Evolutionary conservation across 2,329 filamentous ascomycete species (phyloP), one percentile per base, ranked within the genome.

Genomic region (Pseudogymnoascus sp.): DNA sequence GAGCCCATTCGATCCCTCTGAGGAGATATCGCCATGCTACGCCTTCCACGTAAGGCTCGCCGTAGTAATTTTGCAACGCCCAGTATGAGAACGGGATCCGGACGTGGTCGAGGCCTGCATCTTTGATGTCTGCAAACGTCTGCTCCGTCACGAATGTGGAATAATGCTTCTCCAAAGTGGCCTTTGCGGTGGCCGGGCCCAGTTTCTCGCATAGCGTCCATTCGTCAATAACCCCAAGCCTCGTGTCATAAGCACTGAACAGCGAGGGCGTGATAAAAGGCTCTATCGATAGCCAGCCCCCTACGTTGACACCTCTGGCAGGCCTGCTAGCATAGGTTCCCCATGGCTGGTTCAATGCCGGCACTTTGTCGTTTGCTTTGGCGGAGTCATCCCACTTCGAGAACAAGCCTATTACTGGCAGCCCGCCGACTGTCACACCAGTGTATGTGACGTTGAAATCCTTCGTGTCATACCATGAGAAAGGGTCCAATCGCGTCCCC

Each of bases 371-470:
- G 74, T 98, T 98, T 11, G 93, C 87, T 68, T 81, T 80, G 2
- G 84, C 80, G 23, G 88, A 90, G 76, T 99, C 93, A 74, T 98
- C 89, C 90, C 92, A 99, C 0, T 85, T 82, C 0, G 86, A 86
- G 72, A 90, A 89, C 23, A 99, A 82, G 0, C 95, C 95, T 87
- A 98, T 98, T 65, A 98, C 76, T 0, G 92, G 88, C n/a, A 99
- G 81, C 2, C 88, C 90, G 19, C 95, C 95, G 0, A 98, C 88
- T 13, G 86, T 92, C 61, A 86, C 83, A 66, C 88, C 85, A 0
- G 95, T 99, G 74, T 96, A 99, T 0, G 95, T 98, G 66, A 93
- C 83, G 73, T 99, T 99, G 79, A 98, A 96, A 71, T 93, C 92
- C 0, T 81, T 83, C 0, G 93, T 97, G 70, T 96, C 89, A 69